Evolutionary conservation across 768 basidiomycete species (phyloP).

Genomic region (Mycena leptocephala): DNA sequence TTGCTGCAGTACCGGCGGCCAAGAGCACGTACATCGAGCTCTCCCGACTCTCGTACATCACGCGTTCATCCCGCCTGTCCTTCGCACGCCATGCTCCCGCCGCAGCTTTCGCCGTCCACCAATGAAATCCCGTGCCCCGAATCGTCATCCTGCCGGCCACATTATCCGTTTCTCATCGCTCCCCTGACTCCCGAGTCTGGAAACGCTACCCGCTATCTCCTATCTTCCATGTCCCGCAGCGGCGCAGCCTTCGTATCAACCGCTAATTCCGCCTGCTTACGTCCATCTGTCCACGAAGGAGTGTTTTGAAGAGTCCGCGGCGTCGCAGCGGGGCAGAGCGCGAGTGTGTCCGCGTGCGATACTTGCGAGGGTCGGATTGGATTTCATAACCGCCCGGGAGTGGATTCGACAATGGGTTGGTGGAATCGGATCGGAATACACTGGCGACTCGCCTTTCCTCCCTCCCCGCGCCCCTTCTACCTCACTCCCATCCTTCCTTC

Average conservation of each 20-base stretch:
- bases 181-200: too few species aligned
- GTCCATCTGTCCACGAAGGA: background rate
- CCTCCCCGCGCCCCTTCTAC: background rate
- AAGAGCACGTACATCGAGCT: background rate
- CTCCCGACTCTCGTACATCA: background rate
- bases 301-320: background rate
- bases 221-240: too few species aligned
- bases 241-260: too few species aligned
- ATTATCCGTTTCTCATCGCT: too few species aligned
- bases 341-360: background rate
- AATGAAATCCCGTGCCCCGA: too few species aligned
- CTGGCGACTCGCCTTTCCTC: background rate
- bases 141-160: too few species aligned
- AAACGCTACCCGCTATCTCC: too few species aligned
- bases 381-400: background rate
- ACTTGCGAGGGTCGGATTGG: constrained; percentile 2
- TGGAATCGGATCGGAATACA: constrained; percentile 1
- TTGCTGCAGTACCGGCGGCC: background rate
- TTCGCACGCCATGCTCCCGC: too few species aligned
- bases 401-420: background rate
- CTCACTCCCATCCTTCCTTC: constrained; percentile 1
- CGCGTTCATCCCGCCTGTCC: too few species aligned
- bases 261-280: too few species aligned
- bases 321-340: background rate
- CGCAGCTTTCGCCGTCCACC: too few species aligned